phyloP scores from a whole-genome alignment of 1,284 basidiomycete genomes.

The Hortiboletus rubellus region DNA sequence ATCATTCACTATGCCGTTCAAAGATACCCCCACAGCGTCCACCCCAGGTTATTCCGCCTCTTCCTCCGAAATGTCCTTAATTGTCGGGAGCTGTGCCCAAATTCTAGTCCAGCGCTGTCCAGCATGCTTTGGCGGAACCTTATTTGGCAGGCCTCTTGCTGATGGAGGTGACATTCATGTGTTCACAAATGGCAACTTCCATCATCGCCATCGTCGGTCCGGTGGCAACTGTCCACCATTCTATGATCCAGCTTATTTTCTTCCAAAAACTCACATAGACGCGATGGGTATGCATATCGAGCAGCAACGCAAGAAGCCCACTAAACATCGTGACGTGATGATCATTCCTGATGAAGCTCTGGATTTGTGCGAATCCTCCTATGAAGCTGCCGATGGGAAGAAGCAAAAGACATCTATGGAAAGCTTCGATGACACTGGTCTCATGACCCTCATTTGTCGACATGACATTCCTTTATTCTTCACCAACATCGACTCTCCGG shows the following conservation, averaged over 20 bases:
- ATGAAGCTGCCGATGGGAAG: not conserved
- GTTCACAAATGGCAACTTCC: not conserved
- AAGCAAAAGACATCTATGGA: not conserved
- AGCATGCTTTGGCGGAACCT: not conserved
- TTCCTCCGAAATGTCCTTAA: too few species aligned
- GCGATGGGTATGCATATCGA: not conserved
- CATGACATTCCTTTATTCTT: not conserved
- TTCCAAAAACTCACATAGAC: not conserved
- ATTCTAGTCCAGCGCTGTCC: not conserved
- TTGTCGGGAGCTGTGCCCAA: too few species aligned
- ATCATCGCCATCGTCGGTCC: not conserved
- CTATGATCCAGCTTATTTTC: not conserved
- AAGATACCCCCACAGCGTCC: too few species aligned
- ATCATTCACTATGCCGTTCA: too few species aligned
- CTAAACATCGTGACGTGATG: too few species aligned
- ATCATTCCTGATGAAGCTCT: not conserved
- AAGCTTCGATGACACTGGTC: not conserved
- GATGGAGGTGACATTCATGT: not conserved
- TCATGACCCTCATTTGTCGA: not conserved
- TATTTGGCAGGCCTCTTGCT: not conserved
- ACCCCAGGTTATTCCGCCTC: too few species aligned
- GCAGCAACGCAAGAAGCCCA: too few species aligned
- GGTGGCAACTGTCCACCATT: not conserved
- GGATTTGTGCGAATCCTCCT: not conserved
- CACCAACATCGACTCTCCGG: not conserved